Conservation (phyloP, 169 alveolate species). For the Eimeria necatrix region DNA sequence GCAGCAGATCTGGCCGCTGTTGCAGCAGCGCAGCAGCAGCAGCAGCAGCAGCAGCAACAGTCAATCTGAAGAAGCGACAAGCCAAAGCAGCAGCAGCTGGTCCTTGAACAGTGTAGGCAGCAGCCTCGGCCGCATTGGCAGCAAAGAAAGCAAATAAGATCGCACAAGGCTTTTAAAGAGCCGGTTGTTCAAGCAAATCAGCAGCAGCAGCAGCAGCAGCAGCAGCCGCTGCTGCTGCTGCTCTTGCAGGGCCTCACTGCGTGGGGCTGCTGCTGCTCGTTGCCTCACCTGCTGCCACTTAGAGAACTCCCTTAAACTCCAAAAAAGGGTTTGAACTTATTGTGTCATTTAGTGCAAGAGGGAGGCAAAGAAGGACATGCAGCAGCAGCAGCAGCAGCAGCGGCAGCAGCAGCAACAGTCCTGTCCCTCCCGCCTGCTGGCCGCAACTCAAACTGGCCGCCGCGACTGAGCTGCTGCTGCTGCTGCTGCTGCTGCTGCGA, state of each 20-base stretch:
- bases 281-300: no score
- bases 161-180: no score
- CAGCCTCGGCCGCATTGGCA: no score
- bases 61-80: not conserved
- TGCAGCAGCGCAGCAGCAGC: slow-evolving; percentile 17
- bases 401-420: slow-evolving; percentile 12
- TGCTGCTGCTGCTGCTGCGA: not conserved
- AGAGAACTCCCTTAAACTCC: not conserved
- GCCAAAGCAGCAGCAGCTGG: slow-evolving; percentile 1
- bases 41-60: slow-evolving; percentile 23
- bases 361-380: not conserved
- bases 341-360: not conserved
- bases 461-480: not conserved
- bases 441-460: not conserved
- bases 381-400: slow-evolving; percentile 34
- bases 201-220: not conserved
- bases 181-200: not conserved
- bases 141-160: no score
- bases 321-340: not conserved
- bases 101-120: no score
- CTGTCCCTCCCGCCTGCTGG: slow-evolving; percentile 1
- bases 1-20: not conserved
- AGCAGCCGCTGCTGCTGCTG: not conserved
- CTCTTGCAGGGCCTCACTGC: not conserved
- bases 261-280: slow-evolving; percentile 38